phyloP scores from a whole-genome alignment of 2,329 filamentous ascomycete genomes.

The Pestalotiopsis sp. region DNA sequence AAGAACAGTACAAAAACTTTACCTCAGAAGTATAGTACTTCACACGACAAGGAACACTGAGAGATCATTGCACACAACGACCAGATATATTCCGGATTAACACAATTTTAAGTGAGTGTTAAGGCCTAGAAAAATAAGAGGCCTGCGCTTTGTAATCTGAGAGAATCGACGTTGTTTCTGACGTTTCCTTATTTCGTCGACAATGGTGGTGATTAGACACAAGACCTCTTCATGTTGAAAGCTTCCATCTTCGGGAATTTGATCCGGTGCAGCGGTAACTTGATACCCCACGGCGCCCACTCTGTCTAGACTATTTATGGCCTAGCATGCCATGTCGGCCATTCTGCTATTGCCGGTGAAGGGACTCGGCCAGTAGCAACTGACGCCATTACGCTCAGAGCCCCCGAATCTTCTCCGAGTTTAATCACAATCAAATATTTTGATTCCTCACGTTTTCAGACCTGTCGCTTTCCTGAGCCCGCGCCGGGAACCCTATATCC shows the following conservation, averaged over 20 bases:
- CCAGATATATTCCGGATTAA: too few relatives aligned
- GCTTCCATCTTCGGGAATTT: neutral
- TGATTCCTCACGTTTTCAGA: neutral
- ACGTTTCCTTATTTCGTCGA: too few relatives aligned
- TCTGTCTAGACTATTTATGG: neutral
- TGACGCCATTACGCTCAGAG: constrained; percentile 6
- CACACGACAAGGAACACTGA: too few relatives aligned
- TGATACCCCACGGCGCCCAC: neutral
- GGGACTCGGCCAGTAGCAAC: neutral
- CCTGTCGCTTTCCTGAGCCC: neutral
- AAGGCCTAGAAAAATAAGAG: too few relatives aligned
- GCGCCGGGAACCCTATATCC: neutral
- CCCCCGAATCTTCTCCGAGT: constrained; percentile 4
- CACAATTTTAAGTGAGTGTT: too few relatives aligned
- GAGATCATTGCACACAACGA: too few relatives aligned
- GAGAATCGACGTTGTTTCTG: too few relatives aligned
- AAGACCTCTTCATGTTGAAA: neutral
- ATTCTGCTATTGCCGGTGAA: constrained; percentile 7
- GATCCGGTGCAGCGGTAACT: neutral
- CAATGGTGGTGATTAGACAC: too few relatives aligned
- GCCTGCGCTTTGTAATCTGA: too few relatives aligned
- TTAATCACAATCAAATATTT: neutral
- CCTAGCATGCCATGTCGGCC: constrained; percentile 1
- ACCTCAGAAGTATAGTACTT: too few relatives aligned
- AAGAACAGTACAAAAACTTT: too few relatives aligned